phyloP scores from a whole-genome alignment of 306 rosid genomes.

The Sindora glabra region DNA sequence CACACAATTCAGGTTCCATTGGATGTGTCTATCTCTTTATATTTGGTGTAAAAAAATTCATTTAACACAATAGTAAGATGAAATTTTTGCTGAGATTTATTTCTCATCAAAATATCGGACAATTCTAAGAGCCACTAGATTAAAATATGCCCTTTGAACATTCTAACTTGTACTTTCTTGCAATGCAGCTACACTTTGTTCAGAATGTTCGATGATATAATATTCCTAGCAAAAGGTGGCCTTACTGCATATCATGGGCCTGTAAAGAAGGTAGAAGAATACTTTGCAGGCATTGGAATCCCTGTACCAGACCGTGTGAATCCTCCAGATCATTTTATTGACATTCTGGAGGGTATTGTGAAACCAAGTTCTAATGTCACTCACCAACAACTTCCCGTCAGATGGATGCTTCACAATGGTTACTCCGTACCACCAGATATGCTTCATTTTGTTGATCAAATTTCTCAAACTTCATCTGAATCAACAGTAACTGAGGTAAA shows the following conservation, averaged over 20 bases:
- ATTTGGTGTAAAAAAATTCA: no score
- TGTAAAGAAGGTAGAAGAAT: conserved; percentile 73
- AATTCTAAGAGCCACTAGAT: not conserved
- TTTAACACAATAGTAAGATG: no score
- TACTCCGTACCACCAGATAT: conserved; percentile 66
- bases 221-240: conserved; percentile 82
- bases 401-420: conserved; percentile 86
- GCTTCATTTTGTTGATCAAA: conserved; percentile 54
- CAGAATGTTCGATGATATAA: conserved; percentile 76
- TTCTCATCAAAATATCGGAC: not conserved
- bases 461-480: conserved; percentile 38
- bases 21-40: no score
- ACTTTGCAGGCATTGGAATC: conserved; percentile 68
- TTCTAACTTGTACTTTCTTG: conserved; percentile 15
- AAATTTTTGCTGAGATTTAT: no score
- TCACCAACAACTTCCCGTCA: conserved; percentile 58
- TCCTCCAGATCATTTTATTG: conserved; percentile 82
- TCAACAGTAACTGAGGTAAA: conserved; percentile 6
- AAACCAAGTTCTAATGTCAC: conserved; percentile 47
- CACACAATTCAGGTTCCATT: no score
- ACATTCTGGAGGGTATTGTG: conserved; percentile 69
- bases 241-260: conserved; percentile 76
- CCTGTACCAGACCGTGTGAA: conserved; percentile 68
- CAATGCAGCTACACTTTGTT: conserved; percentile 59
- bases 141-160: not conserved